phyloP scores from a whole-genome alignment of 139 green algal genomes.

The Chlamydomonas sp. region DNA sequence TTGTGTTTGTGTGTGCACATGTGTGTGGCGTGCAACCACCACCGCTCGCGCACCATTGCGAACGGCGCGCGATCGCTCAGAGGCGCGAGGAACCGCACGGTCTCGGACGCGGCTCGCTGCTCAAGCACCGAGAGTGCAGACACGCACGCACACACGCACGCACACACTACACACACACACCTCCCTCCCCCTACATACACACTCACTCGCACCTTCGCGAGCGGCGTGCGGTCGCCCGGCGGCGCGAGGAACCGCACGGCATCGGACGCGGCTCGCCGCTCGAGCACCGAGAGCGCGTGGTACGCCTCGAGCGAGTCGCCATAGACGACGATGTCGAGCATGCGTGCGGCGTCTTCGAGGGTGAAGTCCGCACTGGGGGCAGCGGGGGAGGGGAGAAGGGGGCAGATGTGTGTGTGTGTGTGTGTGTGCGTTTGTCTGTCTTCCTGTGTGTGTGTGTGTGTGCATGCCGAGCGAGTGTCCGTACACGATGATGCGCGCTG shows the following conservation, averaged over 20 bases:
- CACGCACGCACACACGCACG: too few relatives aligned
- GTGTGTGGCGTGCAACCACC: too few relatives aligned
- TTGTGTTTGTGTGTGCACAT: too few relatives aligned
- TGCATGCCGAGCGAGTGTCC: too few relatives aligned
- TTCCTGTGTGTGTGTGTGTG: too few relatives aligned
- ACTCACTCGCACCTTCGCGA: neutral
- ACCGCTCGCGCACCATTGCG: neutral
- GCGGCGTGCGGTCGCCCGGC: neutral
- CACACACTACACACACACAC: too few relatives aligned
- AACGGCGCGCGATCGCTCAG: neutral
- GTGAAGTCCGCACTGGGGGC: conserved; percentile 24
- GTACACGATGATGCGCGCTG: too few relatives aligned
- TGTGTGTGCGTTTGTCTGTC: too few relatives aligned
- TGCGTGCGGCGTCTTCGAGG: conserved; percentile 19
- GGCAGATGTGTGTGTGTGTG: neutral
- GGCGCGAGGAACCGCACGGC: conserved; percentile 14
- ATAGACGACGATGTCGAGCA: conserved; percentile 37
- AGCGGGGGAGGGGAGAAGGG: neutral
- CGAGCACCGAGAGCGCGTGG: conserved; percentile 27
- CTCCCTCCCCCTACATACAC: too few relatives aligned
- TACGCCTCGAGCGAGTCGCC: conserved; percentile 36
- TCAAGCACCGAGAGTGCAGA: conserved; percentile 33
- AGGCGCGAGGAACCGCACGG: conserved; percentile 10
- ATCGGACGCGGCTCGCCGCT: conserved; percentile 16
- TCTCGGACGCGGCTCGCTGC: conserved; percentile 13